These are phyloP conservation scores for Cutaneotrichosporon daszewskae DNA, from an alignment of 1,284 basidiomycete genomes.

Conservation along the genomic window DNA sequence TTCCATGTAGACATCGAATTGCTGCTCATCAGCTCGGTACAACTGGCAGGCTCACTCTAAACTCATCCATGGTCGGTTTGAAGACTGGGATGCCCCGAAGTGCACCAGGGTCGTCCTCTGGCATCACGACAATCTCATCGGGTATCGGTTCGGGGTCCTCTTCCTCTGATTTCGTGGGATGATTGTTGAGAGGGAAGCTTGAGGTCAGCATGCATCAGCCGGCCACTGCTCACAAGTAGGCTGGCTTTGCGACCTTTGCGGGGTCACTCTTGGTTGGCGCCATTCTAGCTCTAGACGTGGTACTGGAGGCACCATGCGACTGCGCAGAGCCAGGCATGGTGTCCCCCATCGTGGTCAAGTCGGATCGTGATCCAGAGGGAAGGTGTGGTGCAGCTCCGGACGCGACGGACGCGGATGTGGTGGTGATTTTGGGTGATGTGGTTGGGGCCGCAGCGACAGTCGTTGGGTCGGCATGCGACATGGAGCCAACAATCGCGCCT, in stretches of 20 bases:
- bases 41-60: slow-evolving; percentile 45
- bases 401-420: not conserved
- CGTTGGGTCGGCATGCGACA: not conserved
- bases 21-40: slow-evolving; percentile 39
- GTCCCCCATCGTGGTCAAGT: too few species aligned
- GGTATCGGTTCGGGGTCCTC: slow-evolving; percentile 12
- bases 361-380: too few species aligned
- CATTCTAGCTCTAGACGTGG: too few species aligned
- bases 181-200: slow-evolving; percentile 19
- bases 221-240: slow-evolving; percentile 16
- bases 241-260: slow-evolving; percentile 12
- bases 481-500: not conserved
- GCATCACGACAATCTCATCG: slow-evolving; percentile 34
- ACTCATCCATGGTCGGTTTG: slow-evolving; percentile 81
- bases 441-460: too few species aligned
- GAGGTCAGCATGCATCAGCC: too few species aligned
- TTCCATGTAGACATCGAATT: slow-evolving; percentile 84
- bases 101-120: slow-evolving; percentile 75
- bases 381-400: not conserved
- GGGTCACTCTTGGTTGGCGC: too few species aligned
- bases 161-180: slow-evolving; percentile 9
- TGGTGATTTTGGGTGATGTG: too few species aligned
- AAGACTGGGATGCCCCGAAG: slow-evolving; percentile 88
- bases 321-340: too few species aligned
- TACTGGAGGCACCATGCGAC: too few species aligned